These are phyloP conservation scores for Coccomyxa subellipsoidea DNA, from an alignment of 163 green algal genomes.

Conservation along the genomic window DNA sequence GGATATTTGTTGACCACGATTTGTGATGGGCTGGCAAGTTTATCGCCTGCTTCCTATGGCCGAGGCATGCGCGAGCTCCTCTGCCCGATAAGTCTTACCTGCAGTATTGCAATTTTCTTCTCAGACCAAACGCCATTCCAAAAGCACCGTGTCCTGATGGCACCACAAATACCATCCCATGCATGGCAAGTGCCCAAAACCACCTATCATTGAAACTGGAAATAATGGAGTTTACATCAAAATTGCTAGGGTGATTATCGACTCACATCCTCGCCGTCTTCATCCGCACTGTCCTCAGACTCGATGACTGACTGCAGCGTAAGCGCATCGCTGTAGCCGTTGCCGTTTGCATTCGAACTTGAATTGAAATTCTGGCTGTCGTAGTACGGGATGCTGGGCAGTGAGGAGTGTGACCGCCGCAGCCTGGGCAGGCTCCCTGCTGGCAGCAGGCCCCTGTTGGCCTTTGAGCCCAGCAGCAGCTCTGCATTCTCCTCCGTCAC, in stretches of 20 bases:
- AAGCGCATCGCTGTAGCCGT: background rate
- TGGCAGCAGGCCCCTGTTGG: constrained; percentile 24
- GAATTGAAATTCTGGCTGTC: background rate
- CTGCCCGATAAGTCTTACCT: background rate
- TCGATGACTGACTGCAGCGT: background rate
- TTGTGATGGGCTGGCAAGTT: too few species aligned
- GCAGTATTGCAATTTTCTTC: background rate
- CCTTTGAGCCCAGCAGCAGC: constrained; percentile 38
- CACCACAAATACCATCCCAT: too few species aligned
- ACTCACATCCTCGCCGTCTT: background rate
- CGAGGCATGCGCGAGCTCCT: background rate
- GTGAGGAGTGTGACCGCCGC: background rate
- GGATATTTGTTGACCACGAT: too few species aligned
- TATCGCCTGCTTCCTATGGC: background rate
- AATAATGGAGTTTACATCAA: too few species aligned
- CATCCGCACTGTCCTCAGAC: background rate
- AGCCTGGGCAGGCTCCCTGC: background rate
- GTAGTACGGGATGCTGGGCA: background rate
- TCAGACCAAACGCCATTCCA: too few species aligned
- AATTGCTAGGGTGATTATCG: background rate
- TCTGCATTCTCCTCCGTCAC: constrained; percentile 52
- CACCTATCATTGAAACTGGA: too few species aligned
- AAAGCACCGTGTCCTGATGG: too few species aligned
- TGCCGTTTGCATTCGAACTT: background rate
- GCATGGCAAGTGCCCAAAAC: too few species aligned